A percentile compares a stretch with the other conserved stretches of the same genome.
phyloP scores from a whole-genome alignment of 1,284 basidiomycete genomes.

The Trametes pubescens region DNA sequence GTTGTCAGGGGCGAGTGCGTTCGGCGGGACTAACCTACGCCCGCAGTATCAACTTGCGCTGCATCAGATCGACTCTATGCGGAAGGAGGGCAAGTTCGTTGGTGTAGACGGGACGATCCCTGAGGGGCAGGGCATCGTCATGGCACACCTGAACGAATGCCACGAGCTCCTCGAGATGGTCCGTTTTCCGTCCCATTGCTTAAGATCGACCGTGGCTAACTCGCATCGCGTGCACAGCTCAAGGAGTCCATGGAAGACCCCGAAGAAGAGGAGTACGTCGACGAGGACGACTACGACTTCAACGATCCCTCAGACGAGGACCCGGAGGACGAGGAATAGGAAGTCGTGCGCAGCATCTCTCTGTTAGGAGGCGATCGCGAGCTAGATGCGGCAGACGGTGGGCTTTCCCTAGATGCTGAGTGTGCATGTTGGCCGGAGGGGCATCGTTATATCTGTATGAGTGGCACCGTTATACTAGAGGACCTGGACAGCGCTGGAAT shows the following conservation, averaged over 20 bases:
- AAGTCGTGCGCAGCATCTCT: conserved; percentile 1
- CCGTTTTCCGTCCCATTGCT: conserved; percentile 32
- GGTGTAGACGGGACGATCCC: conserved; percentile 86
- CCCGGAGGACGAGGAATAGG: conserved; percentile 25
- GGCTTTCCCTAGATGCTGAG: neutral
- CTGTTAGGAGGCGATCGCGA: neutral
- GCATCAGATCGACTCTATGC: conserved; percentile 94
- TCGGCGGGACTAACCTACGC: neutral
- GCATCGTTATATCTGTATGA: conserved; percentile 16
- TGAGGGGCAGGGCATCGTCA: conserved; percentile 96
- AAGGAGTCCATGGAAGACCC: conserved; percentile 82
- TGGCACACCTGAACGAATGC: conserved; percentile 96
- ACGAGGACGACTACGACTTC: conserved; percentile 40
- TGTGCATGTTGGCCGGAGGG: neutral
- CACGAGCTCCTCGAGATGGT: conserved; percentile 96
- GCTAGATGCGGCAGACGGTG: conserved; percentile 14
- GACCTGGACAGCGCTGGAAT: conserved; percentile 19
- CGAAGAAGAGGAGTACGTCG: conserved; percentile 63
- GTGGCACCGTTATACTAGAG: conserved; percentile 28
- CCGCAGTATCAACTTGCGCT: conserved; percentile 91
- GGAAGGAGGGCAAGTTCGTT: conserved; percentile 93
- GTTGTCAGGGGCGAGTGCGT: neutral
- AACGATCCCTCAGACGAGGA: conserved; percentile 37
- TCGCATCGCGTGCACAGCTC: conserved; percentile 51
- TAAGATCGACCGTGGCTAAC: conserved; percentile 3